Evolutionary conservation across 768 basidiomycete species (phyloP), one percentile per base, ranked within the genome.

Genomic region (Cystobasidiopsis lactophilus): DNA sequence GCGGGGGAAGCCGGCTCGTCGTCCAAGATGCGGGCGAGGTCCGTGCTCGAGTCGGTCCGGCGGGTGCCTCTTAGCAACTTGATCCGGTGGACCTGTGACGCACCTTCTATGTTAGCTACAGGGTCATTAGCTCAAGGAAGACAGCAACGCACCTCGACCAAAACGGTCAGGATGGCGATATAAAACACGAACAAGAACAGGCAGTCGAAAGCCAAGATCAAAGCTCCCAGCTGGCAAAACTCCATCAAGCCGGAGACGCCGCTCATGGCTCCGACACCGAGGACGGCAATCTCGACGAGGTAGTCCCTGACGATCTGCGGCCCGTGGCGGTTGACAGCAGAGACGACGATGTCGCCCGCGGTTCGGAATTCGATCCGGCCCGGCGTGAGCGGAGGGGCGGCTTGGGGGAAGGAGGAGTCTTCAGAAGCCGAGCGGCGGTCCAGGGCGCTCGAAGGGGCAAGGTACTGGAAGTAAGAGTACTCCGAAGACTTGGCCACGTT

Each of bases 211-310:
- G 73, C 73, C 46, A 98, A 72, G 49, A 85, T 72, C n/a, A 96
- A 66, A 1, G 86, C 88, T 0, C 89, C 93, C 16, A 95, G 76
- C 11, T 86, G 82, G 64, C 91, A 96, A 57, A 96, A 91, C 67
- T 98, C 89, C 57, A 75, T 77, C 46, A 98, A 70, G 11, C 91
- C 91, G 21, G 80, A 79, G 26, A 95, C 85, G 40, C 78, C 79
- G 56, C 78, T 79, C 59, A 80, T 77, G 2, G 85, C 86, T 2
- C 93, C 93, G 40, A 89, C 74, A 41, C 80, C 69, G 3, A 98
- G 74, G 2, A 95, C 85, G 3, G 77, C 82, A 43, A 96, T 79
- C 62, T 98, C 93, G 47, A 98, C 73, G 3, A 78, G 77, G 58
- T 93, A 98, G 65, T 98, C 93, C 29, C 89, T 73, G 49, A 98